Evolutionary conservation across 2,329 filamentous ascomycete species (phyloP), one percentile per base, ranked within the genome.

Genomic region (Dactylellina parvicollis): DNA sequence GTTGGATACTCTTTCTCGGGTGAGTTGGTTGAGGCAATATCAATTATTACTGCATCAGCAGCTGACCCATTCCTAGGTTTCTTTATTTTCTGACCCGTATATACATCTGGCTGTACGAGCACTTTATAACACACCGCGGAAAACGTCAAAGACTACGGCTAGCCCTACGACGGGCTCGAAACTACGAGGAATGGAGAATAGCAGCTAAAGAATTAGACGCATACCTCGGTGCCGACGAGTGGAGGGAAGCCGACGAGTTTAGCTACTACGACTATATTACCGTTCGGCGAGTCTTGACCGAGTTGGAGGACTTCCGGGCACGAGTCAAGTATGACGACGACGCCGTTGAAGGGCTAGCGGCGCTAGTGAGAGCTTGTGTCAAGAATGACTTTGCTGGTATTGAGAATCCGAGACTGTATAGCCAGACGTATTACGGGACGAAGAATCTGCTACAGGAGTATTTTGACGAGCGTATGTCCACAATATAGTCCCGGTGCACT

Each of bases 351-450:
- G 92, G 95, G 61, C 84, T 99, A 61, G 89, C 88, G 74, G 85
- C 86, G 0, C 82, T 98, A 70, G 83, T 96, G 18, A 92, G 96
- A 82, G 92, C 91, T 12, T 98, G 93, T 79, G 90, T 97, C 77
- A 99, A 97, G 85, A 96, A 93, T 81, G 98, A 99, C 79, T 99
- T 98, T 81, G 92, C 92, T 16, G 95, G 95, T 0, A 89, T 96
- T 12, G 95, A 99, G 81, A 98, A 96, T 78, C 88, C 94, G 26
- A 87, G 92, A 61, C 82, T 99, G n/a, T 99, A 99, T 80, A 96
- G 92, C 78, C 93, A 98, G 82, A 96, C 94, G 2, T 99, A 99
- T 80, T 96, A 92, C 77, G 95, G 95, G 30, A 98, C 95, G n/a
- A 99, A 99, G 81, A 88, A 95, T 74, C 82, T 97, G 75, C 91